Evolutionary conservation across 345 rosid species (phyloP), one percentile per base, ranked within the genome.

Genomic region (Salix exigua): DNA sequence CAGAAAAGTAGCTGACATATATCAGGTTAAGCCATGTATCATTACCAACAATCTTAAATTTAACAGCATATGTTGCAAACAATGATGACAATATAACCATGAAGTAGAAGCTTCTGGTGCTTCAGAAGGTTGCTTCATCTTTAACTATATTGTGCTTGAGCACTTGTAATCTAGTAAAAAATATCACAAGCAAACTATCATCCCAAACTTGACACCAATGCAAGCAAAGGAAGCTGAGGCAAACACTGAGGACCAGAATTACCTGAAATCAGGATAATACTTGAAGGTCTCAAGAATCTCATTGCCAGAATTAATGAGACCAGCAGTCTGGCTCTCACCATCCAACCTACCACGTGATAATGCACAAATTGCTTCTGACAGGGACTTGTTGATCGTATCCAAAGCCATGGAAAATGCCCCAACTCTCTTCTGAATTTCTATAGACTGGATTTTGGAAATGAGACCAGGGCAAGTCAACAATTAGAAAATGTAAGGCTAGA

Each of bases 351-450:
- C 97, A 25, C 97, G 98, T 58, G 90, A 85, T 23, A 91, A 86
- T 40, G 94, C 88, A 82, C 93, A 94, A 46, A 96, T 91, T 64
- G 97, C 93, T 81, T 91, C 97, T 26, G 98, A 94, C 33, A 96
- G 90, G 78, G 97, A 96, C 85, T 88, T 91, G 75, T 96, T 96
- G 82, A 92, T 90, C 71, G 91, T 91, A 75, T 94, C 97, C 80
- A 94, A 66, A 14, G 99, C 99, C 88, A 92, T 86, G 17, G 97
- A 83, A 80, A 96, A 94, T 8, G 97, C 98, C 61, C 99, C 98
- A 77, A 92, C 87, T 80, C 97, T 87, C 89, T 92, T 92, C 83
- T 87, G 97, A 82, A 92, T 88, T 78, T 96, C 99, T 79, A 93
- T 87, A 6, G 99, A 87, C 97, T 94, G 87, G 68, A 67, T 75